phyloP scores from a whole-genome alignment of 140 eudicot species.

The Erigeron philadelphicus region DNA sequence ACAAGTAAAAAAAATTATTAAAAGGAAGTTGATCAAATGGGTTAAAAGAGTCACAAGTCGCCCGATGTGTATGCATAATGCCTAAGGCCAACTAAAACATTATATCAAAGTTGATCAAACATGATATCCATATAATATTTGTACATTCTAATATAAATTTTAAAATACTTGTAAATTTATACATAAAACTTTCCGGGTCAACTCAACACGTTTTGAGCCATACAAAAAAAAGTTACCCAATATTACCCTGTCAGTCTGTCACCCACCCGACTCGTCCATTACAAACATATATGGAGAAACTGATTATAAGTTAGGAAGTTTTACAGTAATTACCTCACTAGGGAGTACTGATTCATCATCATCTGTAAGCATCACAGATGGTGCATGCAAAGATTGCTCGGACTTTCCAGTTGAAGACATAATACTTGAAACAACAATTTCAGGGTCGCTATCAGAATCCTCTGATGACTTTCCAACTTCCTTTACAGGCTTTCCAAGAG shows the following conservation, averaged over 20 bases:
- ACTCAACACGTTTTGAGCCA: too few relatives aligned
- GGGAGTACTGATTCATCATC: slow-evolving; percentile 64
- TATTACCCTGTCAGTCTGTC: too few relatives aligned
- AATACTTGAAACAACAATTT: slow-evolving; percentile 31
- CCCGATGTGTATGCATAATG: neutral
- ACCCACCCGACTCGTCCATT: too few relatives aligned
- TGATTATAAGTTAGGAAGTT: neutral
- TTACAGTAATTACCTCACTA: slow-evolving; percentile 50
- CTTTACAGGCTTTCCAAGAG: slow-evolving; percentile 48
- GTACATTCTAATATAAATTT: neutral
- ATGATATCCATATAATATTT: neutral
- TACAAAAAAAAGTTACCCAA: neutral
- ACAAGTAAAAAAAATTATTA: neutral
- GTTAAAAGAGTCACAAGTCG: neutral
- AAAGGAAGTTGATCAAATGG: neutral
- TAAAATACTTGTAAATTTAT: too few relatives aligned
- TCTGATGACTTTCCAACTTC: slow-evolving; percentile 35
- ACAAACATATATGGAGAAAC: too few relatives aligned
- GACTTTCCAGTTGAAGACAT: slow-evolving; percentile 29
- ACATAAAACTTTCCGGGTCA: too few relatives aligned
- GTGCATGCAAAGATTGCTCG: slow-evolving; percentile 35
- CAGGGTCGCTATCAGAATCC: slow-evolving; percentile 51
- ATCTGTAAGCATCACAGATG: slow-evolving; percentile 33
- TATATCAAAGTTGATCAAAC: neutral
- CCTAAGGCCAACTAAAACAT: neutral